A percentile compares a stretch with the other conserved stretches of the same genome.
Evolutionary conservation across 1,284 basidiomycete species (phyloP).

Genomic region (Rhizoctonia solani): DNA sequence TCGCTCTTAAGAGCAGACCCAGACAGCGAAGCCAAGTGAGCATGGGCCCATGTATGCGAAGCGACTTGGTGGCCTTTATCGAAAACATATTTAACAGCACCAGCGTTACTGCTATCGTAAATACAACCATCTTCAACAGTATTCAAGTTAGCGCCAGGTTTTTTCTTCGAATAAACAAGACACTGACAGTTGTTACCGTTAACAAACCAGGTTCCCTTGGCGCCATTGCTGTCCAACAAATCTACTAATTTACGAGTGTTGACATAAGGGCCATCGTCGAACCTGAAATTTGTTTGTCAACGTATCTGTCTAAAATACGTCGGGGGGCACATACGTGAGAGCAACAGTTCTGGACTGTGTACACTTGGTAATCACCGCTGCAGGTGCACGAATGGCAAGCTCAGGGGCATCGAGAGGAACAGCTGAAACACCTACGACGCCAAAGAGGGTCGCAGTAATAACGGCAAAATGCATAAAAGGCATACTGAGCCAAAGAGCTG

Average conservation of each 20-base stretch:
- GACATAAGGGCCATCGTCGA: conserved; percentile 34
- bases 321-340: conserved; percentile 15
- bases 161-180: not conserved
- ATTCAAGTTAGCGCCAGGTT: not conserved
- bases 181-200: conserved; percentile 32
- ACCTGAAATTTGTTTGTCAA: not conserved
- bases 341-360: conserved; percentile 18
- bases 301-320: not conserved
- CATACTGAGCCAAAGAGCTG: not conserved
- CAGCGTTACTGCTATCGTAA: conserved; percentile 3
- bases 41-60: conserved; percentile 27
- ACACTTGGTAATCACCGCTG: conserved; percentile 31
- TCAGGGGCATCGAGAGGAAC: conserved; percentile 13
- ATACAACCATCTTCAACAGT: conserved; percentile 18
- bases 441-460: conserved; percentile 23
- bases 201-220: conserved; percentile 32
- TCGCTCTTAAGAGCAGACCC: not conserved
- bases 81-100: conserved; percentile 15
- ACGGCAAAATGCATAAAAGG: conserved; percentile 19
- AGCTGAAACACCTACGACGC: not conserved
- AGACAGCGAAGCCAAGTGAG: conserved; percentile 5
- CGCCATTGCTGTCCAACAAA: not conserved
- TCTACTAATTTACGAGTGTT: conserved; percentile 4
- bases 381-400: not conserved
- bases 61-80: conserved; percentile 30